A percentile compares a stretch with the other conserved stretches of the same genome.
phyloP scores from a whole-genome alignment of 495 filamentous ascomycete species.

The Thozetella sp. region DNA sequence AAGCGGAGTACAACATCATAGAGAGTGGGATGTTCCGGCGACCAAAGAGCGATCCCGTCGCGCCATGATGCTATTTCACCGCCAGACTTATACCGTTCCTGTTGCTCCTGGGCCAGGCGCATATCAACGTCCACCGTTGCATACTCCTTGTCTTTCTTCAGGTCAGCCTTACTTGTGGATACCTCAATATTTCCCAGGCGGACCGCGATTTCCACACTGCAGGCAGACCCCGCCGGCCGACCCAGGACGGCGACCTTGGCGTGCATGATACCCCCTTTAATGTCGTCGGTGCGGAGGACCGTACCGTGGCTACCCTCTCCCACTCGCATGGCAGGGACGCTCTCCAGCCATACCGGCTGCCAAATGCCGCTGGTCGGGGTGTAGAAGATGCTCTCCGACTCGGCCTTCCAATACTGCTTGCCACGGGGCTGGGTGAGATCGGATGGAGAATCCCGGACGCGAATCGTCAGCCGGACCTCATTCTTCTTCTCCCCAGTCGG shows the following conservation, averaged over 20 bases:
- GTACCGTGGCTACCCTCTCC: slow-evolving; percentile 29
- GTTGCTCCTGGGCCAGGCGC: slow-evolving; percentile 34
- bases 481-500: slow-evolving; percentile 42
- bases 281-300: slow-evolving; percentile 26
- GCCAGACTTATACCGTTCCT: background rate
- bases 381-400: slow-evolving; percentile 64
- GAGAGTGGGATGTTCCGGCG: slow-evolving; percentile 53
- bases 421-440: slow-evolving; percentile 49
- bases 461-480: slow-evolving; percentile 21
- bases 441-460: slow-evolving; percentile 47
- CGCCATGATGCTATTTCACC: slow-evolving; percentile 22
- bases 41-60: slow-evolving; percentile 46
- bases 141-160: slow-evolving; percentile 36
- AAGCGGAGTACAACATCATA: slow-evolving; percentile 54
- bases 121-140: slow-evolving; percentile 47
- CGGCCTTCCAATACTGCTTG: slow-evolving; percentile 43
- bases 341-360: slow-evolving; percentile 65
- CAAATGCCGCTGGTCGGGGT: slow-evolving; percentile 64
- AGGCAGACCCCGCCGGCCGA: slow-evolving; percentile 23
- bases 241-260: slow-evolving; percentile 23
- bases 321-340: slow-evolving; percentile 42
- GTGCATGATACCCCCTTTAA: slow-evolving; percentile 21
- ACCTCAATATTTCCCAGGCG: slow-evolving; percentile 22
- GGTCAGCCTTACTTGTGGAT: slow-evolving; percentile 29
- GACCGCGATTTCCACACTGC: slow-evolving; percentile 29